phyloP scores from a whole-genome alignment of 2,329 filamentous ascomycete species.

The Verticillium klebahnii region DNA sequence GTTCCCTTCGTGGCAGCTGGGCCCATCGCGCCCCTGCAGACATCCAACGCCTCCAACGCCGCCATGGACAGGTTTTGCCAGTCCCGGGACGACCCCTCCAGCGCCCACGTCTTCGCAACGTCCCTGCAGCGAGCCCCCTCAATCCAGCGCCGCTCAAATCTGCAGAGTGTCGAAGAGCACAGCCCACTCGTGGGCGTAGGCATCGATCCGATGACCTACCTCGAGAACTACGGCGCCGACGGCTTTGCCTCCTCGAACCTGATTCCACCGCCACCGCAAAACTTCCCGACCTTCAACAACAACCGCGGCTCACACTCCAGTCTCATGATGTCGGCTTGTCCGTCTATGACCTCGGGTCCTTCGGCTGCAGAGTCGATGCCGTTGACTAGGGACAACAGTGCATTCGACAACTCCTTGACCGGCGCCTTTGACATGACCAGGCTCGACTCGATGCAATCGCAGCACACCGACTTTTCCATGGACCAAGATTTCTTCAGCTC shows the following conservation, averaged over 20 bases:
- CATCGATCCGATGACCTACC: conserved; percentile 32
- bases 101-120: conserved; percentile 14
- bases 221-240: conserved; percentile 24
- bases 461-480: conserved; percentile 15
- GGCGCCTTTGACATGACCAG: conserved; percentile 30
- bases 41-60: conserved; percentile 14
- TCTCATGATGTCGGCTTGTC: conserved; percentile 30
- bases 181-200: conserved; percentile 22
- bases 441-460: conserved; percentile 31
- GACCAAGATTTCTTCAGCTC: conserved; percentile 17
- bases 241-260: conserved; percentile 19
- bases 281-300: conserved; percentile 16
- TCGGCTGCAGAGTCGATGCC: conserved; percentile 33
- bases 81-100: conserved; percentile 24
- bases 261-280: conserved; percentile 11
- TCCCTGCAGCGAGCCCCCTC: conserved; percentile 20
- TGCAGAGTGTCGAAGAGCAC: conserved; percentile 33
- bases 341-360: conserved; percentile 37
- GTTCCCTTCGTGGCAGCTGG: conserved; percentile 32
- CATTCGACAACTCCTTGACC: conserved; percentile 21
- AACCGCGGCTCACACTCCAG: conserved; percentile 13
- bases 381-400: conserved; percentile 39
- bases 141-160: conserved; percentile 5
- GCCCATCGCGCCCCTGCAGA: conserved; percentile 26
- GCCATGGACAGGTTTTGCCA: conserved; percentile 24